Conservation (phyloP, 441 rosid genomes). For the Hura crepitans region DNA sequence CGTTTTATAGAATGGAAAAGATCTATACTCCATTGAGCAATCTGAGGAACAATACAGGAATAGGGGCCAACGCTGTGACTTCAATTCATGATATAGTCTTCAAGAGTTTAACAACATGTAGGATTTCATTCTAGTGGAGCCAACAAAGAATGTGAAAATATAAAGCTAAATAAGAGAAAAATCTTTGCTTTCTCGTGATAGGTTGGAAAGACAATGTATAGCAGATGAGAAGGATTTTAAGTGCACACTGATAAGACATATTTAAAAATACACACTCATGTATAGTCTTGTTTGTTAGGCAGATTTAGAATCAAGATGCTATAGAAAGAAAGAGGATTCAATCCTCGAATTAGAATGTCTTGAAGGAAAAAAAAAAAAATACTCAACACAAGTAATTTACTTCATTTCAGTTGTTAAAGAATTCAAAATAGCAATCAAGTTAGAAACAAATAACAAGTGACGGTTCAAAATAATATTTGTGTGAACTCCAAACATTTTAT, state of each 20-base stretch:
- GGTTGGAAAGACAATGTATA: background rate
- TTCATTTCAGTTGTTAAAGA: background rate
- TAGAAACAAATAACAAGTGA: background rate
- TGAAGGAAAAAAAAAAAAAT: too few species aligned
- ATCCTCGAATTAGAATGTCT: background rate
- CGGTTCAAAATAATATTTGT: background rate
- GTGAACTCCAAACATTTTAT: slow-evolving; percentile 3
- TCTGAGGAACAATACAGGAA: background rate
- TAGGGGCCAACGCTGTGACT: background rate
- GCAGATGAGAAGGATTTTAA: background rate
- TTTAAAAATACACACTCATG: background rate
- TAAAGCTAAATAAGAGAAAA: background rate
- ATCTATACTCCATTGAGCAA: background rate
- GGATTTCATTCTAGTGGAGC: background rate
- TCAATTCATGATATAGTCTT: background rate
- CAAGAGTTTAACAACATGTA: background rate
- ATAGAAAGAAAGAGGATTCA: background rate
- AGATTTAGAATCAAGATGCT: background rate
- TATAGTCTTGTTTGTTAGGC: background rate
- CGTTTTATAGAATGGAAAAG: background rate
- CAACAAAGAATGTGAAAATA: background rate
- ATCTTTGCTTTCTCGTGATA: background rate
- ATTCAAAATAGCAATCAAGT: slow-evolving; percentile 1
- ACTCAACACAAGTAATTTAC: too few species aligned
- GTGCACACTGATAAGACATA: background rate